These are phyloP conservation scores for Chrysoporthe austroafricana DNA, from an alignment of 2,329 filamentous ascomycete species.

Conservation along the genomic window DNA sequence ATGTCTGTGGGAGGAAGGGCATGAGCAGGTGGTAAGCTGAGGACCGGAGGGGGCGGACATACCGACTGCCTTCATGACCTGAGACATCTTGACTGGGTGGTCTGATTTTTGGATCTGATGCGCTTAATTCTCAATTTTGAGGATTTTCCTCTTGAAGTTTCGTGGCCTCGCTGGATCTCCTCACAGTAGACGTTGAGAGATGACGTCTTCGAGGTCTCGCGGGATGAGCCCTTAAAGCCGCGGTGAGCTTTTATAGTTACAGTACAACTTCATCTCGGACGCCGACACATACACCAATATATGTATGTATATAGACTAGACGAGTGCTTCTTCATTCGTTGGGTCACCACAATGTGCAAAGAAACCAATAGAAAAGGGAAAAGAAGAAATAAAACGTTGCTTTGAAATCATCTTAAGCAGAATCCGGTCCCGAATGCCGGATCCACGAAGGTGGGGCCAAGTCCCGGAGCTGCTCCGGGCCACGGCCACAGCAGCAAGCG, in stretches of 20 bases:
- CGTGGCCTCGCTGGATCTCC: neutral
- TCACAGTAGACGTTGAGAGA: neutral
- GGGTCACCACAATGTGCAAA: too few relatives aligned
- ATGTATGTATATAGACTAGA: too few relatives aligned
- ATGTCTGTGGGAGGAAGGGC: slow-evolving; percentile 58
- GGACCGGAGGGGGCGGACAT: slow-evolving; percentile 24
- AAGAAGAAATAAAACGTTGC: too few relatives aligned
- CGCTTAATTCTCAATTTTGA: neutral
- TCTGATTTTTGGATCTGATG: neutral
- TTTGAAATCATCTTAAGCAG: neutral
- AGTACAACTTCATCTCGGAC: too few relatives aligned
- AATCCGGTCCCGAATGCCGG: neutral
- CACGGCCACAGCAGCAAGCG: neutral
- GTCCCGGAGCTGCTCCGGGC: neutral
- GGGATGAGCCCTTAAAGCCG: neutral
- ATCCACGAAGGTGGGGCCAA: neutral
- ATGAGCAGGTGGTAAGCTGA: neutral
- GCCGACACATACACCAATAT: too few relatives aligned
- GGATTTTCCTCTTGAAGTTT: neutral
- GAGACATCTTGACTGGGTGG: slow-evolving; percentile 30
- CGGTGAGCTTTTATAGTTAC: neutral
- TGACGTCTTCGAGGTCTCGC: neutral
- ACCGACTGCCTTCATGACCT: slow-evolving; percentile 50
- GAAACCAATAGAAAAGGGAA: too few relatives aligned
- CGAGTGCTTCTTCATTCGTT: too few relatives aligned